Evolutionary conservation across 2,329 filamentous ascomycete species (phyloP).

Genomic region (Calycina herbarum): DNA sequence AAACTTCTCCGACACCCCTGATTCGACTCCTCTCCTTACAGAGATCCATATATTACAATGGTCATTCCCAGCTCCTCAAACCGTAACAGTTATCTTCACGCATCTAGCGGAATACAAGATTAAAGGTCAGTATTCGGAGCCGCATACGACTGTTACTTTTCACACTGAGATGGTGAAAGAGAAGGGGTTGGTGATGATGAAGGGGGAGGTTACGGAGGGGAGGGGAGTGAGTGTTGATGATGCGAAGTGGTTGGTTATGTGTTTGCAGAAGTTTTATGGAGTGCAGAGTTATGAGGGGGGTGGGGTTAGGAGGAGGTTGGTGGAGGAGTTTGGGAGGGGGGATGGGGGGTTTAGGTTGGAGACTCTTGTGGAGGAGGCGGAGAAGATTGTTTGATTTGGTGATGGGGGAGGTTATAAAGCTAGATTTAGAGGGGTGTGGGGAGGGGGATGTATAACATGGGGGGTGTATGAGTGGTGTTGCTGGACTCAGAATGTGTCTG

Average conservation of each 20-base stretch:
- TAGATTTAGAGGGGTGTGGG: background rate
- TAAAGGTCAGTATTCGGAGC: conserved; percentile 82
- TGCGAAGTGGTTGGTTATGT: conserved; percentile 88
- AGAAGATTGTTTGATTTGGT: conserved; percentile 61
- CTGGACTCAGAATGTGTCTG: background rate
- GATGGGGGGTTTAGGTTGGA: conserved; percentile 81
- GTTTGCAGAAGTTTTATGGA: conserved; percentile 91
- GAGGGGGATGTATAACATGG: background rate
- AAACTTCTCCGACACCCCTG: conserved; percentile 25
- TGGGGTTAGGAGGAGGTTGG: conserved; percentile 62
- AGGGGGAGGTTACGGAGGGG: conserved; percentile 75
- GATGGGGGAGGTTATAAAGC: background rate
- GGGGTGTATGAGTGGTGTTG: background rate
- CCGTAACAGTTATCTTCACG: conserved; percentile 84
- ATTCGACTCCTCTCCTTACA: conserved; percentile 56
- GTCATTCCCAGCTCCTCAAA: conserved; percentile 75
- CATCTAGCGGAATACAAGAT: conserved; percentile 91
- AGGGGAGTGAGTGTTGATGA: conserved; percentile 76
- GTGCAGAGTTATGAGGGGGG: conserved; percentile 50
- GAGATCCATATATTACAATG: conserved; percentile 98
- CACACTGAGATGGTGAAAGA: conserved; percentile 75
- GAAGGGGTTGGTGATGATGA: conserved; percentile 81
- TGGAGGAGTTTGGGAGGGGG: conserved; percentile 80
- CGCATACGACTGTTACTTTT: conserved; percentile 92
- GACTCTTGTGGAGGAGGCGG: conserved; percentile 82